Evolutionary conservation across 1,284 basidiomycete species (phyloP), one percentile per base, ranked within the genome.

Genomic region (Rhodotorula glutinis): DNA sequence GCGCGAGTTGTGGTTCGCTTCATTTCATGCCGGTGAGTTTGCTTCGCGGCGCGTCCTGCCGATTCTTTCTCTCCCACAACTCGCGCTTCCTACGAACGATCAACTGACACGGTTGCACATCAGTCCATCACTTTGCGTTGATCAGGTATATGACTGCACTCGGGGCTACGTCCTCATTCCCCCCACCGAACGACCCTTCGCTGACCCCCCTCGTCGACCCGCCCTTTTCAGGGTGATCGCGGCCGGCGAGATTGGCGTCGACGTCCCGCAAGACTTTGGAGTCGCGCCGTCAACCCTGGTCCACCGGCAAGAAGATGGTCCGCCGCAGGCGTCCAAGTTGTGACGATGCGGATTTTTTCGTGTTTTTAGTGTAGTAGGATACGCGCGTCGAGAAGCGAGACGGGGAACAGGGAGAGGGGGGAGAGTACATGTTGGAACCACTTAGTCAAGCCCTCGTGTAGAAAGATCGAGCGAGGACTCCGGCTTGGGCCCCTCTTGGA

Each of bases 1-100:
- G 30, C 81, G 90, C 78, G 90, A 92, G 88, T 78, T 92, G n/a
- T 92, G 90, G 90, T 92, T 92, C 77, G 84, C 85, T n/a, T 85
- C 82, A 30, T 78, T 92, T 38, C 90, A 92, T 76, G 89, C 89
- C 54, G 87, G 91, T 46, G 88, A 90, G 78, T 89, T 90, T 76
- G 90, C 21, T 23, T n/a, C n/a, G n/a, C 88, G n/a, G 11, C 33
- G 7, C 7, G 33, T 38, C 33, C n/a, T 41, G 11, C n/a, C 30
- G 14, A 88, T 88, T 88, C 23, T n/a, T 41, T 7, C 16, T 30
- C 2, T 3, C n/a, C 14, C 27, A 29, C 10, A 14, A 5, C 7
- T 16, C 17, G 21, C 41, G 17, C 14, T 21, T 49, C n/a, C 23
- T 27, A 49, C n/a, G 21, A 5, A 27, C 40, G 17, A 17, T 46